phyloP scores from a whole-genome alignment of 495 filamentous ascomycete species.

The Daldinia decipiens region DNA sequence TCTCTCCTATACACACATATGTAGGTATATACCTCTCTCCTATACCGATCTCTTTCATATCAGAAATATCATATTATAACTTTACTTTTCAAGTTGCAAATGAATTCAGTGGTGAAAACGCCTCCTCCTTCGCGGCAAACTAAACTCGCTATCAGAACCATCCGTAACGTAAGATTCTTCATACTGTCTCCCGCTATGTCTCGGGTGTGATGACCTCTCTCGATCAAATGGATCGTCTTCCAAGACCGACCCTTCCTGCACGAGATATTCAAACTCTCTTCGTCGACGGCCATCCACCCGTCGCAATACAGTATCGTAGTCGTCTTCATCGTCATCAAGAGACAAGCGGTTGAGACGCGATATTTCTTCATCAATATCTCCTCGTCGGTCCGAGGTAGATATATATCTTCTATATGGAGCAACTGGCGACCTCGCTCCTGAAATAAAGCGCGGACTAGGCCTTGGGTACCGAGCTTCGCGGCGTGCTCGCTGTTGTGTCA shows the following conservation, averaged over 20 bases:
- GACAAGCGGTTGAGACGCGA: slow-evolving; percentile 20
- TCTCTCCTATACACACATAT: background rate
- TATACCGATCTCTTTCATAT: background rate
- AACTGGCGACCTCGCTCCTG: background rate
- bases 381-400: background rate
- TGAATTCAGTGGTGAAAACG: slow-evolving; percentile 7
- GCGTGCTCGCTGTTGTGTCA: slow-evolving; percentile 23
- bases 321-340: slow-evolving; percentile 27
- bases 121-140: slow-evolving; percentile 12
- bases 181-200: slow-evolving; percentile 13
- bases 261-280: slow-evolving; percentile 25
- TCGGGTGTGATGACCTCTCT: slow-evolving; percentile 5
- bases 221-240: slow-evolving; percentile 35
- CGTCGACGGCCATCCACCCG: slow-evolving; percentile 16
- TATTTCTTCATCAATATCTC: slow-evolving; percentile 14
- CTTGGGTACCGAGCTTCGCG: slow-evolving; percentile 8
- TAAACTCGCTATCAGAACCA: slow-evolving; percentile 24
- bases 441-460: slow-evolving; percentile 22
- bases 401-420: slow-evolving; percentile 9
- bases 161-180: slow-evolving; percentile 22
- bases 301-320: slow-evolving; percentile 9
- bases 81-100: background rate
- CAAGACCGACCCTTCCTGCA: slow-evolving; percentile 27
- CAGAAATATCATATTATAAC: background rate
- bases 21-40: no score